A percentile compares a stretch with the other conserved stretches of the same genome.
phyloP scores from a whole-genome alignment of 1,284 basidiomycete species.

The Uromyces viciae-fabae region DNA sequence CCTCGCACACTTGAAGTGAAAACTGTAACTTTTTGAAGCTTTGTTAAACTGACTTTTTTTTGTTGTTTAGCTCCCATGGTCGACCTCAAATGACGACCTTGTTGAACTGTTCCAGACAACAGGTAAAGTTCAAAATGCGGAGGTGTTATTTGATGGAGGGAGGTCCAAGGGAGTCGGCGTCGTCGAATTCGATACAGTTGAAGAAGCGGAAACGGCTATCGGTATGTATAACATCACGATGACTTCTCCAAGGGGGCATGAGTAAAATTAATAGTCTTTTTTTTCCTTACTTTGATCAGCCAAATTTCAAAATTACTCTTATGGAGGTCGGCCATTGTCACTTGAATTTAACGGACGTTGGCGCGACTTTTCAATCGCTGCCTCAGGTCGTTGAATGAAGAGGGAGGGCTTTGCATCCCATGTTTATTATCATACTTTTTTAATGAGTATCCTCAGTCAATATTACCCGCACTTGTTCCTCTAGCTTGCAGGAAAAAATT shows the following conservation, averaged over 20 bases:
- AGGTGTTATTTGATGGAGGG: conserved; percentile 80
- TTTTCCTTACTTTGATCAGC: conserved; percentile 30
- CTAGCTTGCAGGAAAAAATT: too few species aligned
- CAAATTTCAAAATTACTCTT: conserved; percentile 51
- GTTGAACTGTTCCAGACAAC: conserved; percentile 98
- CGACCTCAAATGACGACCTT: conserved; percentile 96
- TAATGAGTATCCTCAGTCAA: too few species aligned
- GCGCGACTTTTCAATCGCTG: conserved; percentile 43
- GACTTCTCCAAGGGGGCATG: background rate
- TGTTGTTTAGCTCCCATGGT: conserved; percentile 80
- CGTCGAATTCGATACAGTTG: conserved; percentile 83
- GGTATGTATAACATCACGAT: conserved; percentile 50
- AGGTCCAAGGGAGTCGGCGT: conserved; percentile 90
- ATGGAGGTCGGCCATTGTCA: conserved; percentile 49
- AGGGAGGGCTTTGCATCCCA: too few species aligned
- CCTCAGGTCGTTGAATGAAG: background rate
- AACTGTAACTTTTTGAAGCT: too few species aligned
- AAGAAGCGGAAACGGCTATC: conserved; percentile 88
- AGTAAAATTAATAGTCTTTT: conserved; percentile 57
- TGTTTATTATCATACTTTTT: too few species aligned
- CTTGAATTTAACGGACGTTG: conserved; percentile 47
- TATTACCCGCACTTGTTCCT: too few species aligned
- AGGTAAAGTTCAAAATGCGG: conserved; percentile 85
- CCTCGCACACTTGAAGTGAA: too few species aligned
- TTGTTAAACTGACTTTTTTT: too few species aligned